Conservation (phyloP, 768 basidiomycete genomes). For the Filobasidium wieringae region DNA sequence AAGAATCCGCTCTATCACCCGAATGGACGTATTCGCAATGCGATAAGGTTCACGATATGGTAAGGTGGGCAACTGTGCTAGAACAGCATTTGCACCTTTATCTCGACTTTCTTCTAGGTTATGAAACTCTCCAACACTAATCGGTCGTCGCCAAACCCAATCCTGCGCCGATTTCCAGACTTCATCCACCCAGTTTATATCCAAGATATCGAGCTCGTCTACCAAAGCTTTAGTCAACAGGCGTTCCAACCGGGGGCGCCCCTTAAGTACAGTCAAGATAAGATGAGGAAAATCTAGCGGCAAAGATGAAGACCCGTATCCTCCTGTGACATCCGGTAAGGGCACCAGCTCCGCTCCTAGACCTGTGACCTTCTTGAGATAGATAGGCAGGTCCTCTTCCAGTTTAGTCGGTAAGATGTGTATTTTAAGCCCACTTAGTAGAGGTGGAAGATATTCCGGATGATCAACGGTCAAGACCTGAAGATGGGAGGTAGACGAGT, state of each 20-base stretch:
- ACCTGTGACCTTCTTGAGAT: slow-evolving; percentile 27
- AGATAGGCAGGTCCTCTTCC: slow-evolving; percentile 19
- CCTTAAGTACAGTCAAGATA: slow-evolving; percentile 16
- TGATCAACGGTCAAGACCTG: not conserved
- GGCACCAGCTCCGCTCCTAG: slow-evolving; percentile 25
- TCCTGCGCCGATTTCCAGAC: slow-evolving; percentile 18
- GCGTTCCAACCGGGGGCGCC: slow-evolving; percentile 23
- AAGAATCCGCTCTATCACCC: not conserved
- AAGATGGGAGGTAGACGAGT: not conserved
- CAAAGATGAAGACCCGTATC: not conserved
- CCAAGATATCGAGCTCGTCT: slow-evolving; percentile 19
- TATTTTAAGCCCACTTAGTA: slow-evolving; percentile 29
- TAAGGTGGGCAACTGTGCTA: not conserved
- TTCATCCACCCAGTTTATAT: slow-evolving; percentile 19
- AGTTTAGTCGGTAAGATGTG: slow-evolving; percentile 33
- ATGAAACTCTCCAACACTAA: not conserved
- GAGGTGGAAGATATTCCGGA: slow-evolving; percentile 20
- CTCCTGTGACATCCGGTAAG: not conserved
- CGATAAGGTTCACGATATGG: not conserved
- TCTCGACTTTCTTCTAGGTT: not conserved
- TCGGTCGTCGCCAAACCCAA: slow-evolving; percentile 14
- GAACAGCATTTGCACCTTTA: not conserved
- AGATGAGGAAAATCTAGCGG: not conserved
- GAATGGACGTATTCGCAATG: not conserved
- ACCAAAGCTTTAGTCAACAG: slow-evolving; percentile 20